Percentiles rank a stretch among this genome's conserved stretches.
Conservation (phyloP, 768 basidiomycete species). For the Podaxis sp. region DNA sequence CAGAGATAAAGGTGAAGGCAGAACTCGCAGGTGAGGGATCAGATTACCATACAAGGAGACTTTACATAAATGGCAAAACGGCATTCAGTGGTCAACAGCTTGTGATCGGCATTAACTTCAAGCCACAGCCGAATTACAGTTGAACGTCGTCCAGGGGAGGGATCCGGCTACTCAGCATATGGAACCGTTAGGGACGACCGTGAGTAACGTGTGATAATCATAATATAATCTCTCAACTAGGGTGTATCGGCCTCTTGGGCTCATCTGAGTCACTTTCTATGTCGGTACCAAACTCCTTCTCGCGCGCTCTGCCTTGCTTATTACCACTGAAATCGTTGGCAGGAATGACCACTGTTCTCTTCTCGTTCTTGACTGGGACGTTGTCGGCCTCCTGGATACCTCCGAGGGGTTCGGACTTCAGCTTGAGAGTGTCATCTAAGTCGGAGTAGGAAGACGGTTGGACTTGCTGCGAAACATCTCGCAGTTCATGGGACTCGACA, state of each 20-base stretch:
- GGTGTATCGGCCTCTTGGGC: background rate
- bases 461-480: conserved; percentile 7
- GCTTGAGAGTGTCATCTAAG: background rate
- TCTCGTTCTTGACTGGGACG: background rate
- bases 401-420: background rate
- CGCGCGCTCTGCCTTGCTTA: background rate
- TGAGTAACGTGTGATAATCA: background rate
- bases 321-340: background rate
- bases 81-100: too few species aligned
- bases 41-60: too few species aligned
- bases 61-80: too few species aligned
- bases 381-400: background rate
- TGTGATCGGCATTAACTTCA: too few species aligned
- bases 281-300: background rate
- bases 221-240: background rate
- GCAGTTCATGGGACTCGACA: conserved; percentile 23
- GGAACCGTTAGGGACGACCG: too few species aligned
- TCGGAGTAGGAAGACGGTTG: background rate
- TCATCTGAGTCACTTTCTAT: background rate
- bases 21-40: too few species aligned
- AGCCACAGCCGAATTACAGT: too few species aligned
- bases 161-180: too few species aligned
- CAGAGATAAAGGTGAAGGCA: too few species aligned
- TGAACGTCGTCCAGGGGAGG: too few species aligned
- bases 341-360: background rate